phyloP scores from a whole-genome alignment of 495 filamentous ascomycete species.

The Hypoxylon subgilvum region DNA sequence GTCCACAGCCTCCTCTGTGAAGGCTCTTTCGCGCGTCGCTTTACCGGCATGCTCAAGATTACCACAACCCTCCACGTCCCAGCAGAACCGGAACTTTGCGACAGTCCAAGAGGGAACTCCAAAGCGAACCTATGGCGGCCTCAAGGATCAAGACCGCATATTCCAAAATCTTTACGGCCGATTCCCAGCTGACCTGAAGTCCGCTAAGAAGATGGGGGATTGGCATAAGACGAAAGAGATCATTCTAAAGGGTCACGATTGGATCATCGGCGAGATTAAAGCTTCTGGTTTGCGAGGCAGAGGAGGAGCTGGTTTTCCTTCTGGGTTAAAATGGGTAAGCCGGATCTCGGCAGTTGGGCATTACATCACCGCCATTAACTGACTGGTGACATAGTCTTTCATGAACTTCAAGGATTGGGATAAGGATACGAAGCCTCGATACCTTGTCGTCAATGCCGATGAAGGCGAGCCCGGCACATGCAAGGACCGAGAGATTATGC shows the following conservation, averaged over 20 bases:
- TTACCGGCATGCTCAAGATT: slow-evolving; percentile 46
- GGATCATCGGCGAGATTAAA: slow-evolving; percentile 98
- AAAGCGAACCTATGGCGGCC: slow-evolving; percentile 79
- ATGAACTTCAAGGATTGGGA: slow-evolving; percentile 99
- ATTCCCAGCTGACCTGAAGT: slow-evolving; percentile 86
- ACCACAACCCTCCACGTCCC: slow-evolving; percentile 52
- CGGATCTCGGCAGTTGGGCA: not conserved
- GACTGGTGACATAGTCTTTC: slow-evolving; percentile 72
- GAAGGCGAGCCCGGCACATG: slow-evolving; percentile 98
- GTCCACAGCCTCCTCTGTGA: slow-evolving; percentile 51
- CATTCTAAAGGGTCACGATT: slow-evolving; percentile 92
- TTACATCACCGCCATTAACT: slow-evolving; percentile 28
- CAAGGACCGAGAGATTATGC: slow-evolving; percentile 99
- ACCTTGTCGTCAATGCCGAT: slow-evolving; percentile 96
- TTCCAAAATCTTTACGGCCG: slow-evolving; percentile 98
- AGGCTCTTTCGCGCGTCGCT: slow-evolving; percentile 48
- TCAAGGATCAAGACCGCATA: slow-evolving; percentile 95
- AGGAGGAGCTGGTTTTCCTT: slow-evolving; percentile 97
- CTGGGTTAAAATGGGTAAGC: slow-evolving; percentile 96
- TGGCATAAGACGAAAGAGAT: slow-evolving; percentile 99
- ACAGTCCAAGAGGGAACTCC: slow-evolving; percentile 82
- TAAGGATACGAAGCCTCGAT: slow-evolving; percentile 93
- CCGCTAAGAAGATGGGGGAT: slow-evolving; percentile 97
- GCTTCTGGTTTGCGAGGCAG: slow-evolving; percentile 92
- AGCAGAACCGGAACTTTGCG: slow-evolving; percentile 65